phyloP scores from a whole-genome alignment of 495 filamentous ascomycete species.

The Xylaria palmicola region DNA sequence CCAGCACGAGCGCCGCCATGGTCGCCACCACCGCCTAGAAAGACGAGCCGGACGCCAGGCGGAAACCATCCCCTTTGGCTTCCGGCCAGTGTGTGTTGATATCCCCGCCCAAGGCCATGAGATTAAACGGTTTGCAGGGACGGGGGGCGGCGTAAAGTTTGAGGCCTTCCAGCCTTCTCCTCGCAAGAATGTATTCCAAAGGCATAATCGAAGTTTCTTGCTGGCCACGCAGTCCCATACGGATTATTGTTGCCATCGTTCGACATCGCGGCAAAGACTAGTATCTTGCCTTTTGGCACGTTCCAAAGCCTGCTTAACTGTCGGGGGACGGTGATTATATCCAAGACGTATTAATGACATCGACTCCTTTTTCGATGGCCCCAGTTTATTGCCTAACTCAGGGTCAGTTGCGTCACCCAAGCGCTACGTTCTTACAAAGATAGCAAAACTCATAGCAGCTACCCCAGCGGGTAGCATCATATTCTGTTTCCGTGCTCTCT shows the following conservation, averaged over 20 bases:
- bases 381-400: neutral
- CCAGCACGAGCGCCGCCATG: neutral
- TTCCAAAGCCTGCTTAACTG: neutral
- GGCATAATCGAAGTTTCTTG: neutral
- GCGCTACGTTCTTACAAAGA: neutral
- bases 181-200: neutral
- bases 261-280: neutral
- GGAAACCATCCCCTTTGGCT: neutral
- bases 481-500: neutral
- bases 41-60: neutral
- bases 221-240: neutral
- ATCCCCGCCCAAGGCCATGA: neutral
- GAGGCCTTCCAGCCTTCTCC: neutral
- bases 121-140: neutral
- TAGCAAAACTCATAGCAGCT: neutral
- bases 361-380: neutral
- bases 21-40: neutral
- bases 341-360: constrained; percentile 1
- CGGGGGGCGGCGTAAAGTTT: neutral
- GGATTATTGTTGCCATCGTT: neutral
- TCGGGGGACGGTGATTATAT: neutral
- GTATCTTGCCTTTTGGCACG: neutral
- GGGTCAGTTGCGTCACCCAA: neutral
- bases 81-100: neutral
- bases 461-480: neutral